Evolutionary conservation across 371 early-diverging fungal species (phyloP).

Genomic region (Phascolomyces articulosus): DNA sequence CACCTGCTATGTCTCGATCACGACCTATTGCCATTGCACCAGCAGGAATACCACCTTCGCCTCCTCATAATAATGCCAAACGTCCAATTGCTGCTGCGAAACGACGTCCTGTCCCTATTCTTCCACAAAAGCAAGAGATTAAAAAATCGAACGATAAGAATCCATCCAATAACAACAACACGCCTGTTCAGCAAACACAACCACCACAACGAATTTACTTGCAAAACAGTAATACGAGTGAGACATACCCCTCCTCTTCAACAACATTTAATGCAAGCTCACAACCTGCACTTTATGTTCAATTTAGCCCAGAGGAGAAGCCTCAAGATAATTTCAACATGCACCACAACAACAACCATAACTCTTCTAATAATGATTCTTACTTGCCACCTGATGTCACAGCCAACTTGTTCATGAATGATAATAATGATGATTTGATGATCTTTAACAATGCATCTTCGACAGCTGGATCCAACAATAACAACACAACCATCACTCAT

Average conservation of each 20-base stretch:
- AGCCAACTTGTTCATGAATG: neutral
- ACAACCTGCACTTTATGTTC: conserved; percentile 16
- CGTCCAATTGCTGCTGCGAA: neutral
- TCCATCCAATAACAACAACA: neutral
- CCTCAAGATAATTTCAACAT: conserved; percentile 4
- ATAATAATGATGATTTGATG: neutral
- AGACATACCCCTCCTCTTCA: conserved; percentile 1
- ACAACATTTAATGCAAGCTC: conserved; percentile 7
- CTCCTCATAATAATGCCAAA: neutral
- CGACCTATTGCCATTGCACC: conserved; percentile 1
- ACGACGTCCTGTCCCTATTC: neutral
- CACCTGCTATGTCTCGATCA: neutral
- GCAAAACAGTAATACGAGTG: neutral
- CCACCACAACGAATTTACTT: neutral
- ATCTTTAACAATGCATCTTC: neutral
- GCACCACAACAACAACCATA: neutral
- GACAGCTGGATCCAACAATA: too few species aligned
- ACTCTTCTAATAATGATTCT: neutral
- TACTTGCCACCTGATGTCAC: neutral
- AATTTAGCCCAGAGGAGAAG: conserved; percentile 15
- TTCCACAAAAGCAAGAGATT: neutral
- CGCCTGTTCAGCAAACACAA: too few species aligned
- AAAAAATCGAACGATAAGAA: neutral
- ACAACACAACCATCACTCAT: neutral
- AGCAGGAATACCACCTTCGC: neutral